Evolutionary conservation across 257 asterid species (phyloP).

Genomic region (Lycium ferocissimum): DNA sequence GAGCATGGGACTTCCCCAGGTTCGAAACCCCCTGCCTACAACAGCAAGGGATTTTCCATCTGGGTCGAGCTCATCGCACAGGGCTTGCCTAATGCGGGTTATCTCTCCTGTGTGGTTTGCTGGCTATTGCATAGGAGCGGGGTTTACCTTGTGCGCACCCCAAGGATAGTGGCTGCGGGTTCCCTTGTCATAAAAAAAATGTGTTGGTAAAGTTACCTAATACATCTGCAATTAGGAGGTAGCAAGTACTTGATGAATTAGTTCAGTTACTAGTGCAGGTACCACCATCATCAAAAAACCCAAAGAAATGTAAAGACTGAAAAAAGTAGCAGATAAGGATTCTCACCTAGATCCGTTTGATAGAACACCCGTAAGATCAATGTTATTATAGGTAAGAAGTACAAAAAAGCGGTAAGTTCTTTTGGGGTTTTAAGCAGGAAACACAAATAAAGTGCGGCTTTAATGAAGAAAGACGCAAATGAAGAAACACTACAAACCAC

Average conservation of each 20-base stretch:
- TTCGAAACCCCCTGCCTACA: too few relatives aligned
- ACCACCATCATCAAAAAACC: not conserved
- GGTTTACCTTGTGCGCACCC: too few relatives aligned
- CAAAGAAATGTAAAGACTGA: not conserved
- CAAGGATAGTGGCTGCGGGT: too few relatives aligned
- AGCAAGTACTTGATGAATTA: not conserved
- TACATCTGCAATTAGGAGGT: not conserved
- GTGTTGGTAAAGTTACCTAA: not conserved
- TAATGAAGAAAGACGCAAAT: not conserved
- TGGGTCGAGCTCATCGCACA: too few relatives aligned
- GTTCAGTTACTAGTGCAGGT: not conserved
- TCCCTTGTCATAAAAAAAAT: too few relatives aligned
- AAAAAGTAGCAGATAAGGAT: too few relatives aligned
- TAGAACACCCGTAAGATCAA: not conserved
- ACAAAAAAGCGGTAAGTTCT: not conserved
- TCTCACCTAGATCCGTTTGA: not conserved
- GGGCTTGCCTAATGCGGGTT: too few relatives aligned
- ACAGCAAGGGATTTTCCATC: too few relatives aligned
- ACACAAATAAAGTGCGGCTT: not conserved
- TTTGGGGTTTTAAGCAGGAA: not conserved
- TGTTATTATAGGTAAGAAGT: not conserved
- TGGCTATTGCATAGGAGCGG: too few relatives aligned
- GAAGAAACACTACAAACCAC: not conserved
- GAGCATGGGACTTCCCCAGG: not conserved
- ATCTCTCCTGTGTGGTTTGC: too few relatives aligned